Conservation (phyloP, 305 asterid species). For the Striga hermonthica region DNA sequence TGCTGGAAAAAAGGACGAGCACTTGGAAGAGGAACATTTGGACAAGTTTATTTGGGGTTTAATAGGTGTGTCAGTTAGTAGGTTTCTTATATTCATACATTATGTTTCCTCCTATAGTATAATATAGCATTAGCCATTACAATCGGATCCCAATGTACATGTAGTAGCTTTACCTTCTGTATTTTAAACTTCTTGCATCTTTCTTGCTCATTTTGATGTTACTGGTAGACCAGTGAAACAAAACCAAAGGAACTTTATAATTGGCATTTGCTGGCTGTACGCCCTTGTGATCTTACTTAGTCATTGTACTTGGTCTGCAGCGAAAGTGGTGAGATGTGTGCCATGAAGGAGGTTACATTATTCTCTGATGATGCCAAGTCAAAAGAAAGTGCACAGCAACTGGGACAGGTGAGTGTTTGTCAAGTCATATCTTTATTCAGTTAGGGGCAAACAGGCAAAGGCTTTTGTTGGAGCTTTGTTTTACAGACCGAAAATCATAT, state of each 20-base stretch:
- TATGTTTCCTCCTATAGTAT: slow-evolving; percentile 22
- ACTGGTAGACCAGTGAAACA: slow-evolving; percentile 16
- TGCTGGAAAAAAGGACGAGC: slow-evolving; percentile 67
- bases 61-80: slow-evolving; percentile 40
- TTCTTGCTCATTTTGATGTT: not conserved
- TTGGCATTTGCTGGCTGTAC: not conserved
- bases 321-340: slow-evolving; percentile 80
- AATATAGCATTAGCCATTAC: slow-evolving; percentile 4
- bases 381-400: slow-evolving; percentile 56
- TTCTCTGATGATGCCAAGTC: slow-evolving; percentile 56
- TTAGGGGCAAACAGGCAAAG: not conserved
- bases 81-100: slow-evolving; percentile 9
- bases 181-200: too few species aligned
- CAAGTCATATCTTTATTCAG: slow-evolving; percentile 9
- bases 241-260: not conserved
- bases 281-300: slow-evolving; percentile 7
- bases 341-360: slow-evolving; percentile 71
- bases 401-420: slow-evolving; percentile 50
- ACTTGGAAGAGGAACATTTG: slow-evolving; percentile 74
- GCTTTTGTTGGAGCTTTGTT: slow-evolving; percentile 14
- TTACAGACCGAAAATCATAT: not conserved
- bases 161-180: not conserved
- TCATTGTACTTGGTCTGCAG: slow-evolving; percentile 36
- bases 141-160: not conserved
- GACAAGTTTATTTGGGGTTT: slow-evolving; percentile 72